phyloP scores from a whole-genome alignment of 441 rosid genomes.

The Isatis lusitanica region DNA sequence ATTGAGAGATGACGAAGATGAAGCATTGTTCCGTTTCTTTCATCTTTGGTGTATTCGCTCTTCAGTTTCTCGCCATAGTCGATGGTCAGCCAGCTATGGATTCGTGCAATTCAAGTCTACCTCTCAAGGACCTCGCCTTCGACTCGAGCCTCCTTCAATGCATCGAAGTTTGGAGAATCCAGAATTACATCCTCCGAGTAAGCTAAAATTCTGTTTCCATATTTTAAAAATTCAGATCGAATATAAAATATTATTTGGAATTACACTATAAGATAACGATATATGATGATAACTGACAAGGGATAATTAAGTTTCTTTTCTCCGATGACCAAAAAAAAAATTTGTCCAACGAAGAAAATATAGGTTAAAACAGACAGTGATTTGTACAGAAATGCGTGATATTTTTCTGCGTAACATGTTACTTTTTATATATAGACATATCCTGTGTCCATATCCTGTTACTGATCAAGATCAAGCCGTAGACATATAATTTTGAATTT shows the following conservation, averaged over 20 bases:
- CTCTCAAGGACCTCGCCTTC: slow-evolving; percentile 38
- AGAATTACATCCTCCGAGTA: slow-evolving; percentile 67
- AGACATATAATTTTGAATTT: background rate
- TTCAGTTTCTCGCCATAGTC: slow-evolving; percentile 18
- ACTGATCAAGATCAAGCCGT: too few relatives aligned
- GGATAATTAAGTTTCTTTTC: background rate
- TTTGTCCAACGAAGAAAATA: too few relatives aligned
- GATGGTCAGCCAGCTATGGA: slow-evolving; percentile 48
- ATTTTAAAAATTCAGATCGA: too few relatives aligned
- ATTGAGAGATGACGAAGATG: slow-evolving; percentile 31
- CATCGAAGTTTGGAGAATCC: slow-evolving; percentile 48
- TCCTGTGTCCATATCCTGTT: too few relatives aligned
- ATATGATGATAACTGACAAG: background rate
- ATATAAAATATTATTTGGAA: background rate
- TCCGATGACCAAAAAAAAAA: background rate
- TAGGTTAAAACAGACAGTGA: too few relatives aligned
- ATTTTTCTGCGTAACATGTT: background rate
- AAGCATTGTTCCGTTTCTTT: slow-evolving; percentile 29
- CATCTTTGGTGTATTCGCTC: slow-evolving; percentile 29
- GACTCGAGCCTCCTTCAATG: slow-evolving; percentile 56
- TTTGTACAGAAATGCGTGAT: background rate
- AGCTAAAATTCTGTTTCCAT: slow-evolving; percentile 21
- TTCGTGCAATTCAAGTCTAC: slow-evolving; percentile 58
- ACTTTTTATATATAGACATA: too few relatives aligned
- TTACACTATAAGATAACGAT: too few relatives aligned